Conservation (phyloP, 495 filamentous ascomycete species). For the Ascodesmis nigricans region DNA sequence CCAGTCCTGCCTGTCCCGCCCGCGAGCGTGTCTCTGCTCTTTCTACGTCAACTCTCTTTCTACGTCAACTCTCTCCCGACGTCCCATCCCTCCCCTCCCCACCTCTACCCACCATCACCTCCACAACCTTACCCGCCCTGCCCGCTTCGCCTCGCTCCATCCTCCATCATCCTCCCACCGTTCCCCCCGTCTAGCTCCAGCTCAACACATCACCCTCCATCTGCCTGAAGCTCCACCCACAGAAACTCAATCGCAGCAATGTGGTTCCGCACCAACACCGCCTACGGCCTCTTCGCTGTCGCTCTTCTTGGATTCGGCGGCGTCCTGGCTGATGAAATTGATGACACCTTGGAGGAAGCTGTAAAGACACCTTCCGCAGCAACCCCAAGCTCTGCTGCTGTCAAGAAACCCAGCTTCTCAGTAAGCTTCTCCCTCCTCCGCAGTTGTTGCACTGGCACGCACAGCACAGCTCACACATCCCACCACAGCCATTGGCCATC, state of each 20-base stretch:
- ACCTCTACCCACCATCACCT: conserved; percentile 7
- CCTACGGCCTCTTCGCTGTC: conserved; percentile 41
- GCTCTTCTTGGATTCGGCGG: conserved; percentile 37
- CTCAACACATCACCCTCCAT: conserved; percentile 6
- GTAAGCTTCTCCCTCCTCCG: conserved; percentile 31
- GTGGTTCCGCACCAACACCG: conserved; percentile 51
- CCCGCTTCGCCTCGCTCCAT: neutral
- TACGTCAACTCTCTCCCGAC: conserved; percentile 7
- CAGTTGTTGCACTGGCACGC: neutral
- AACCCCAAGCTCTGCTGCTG: conserved; percentile 20
- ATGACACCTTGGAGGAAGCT: conserved; percentile 31
- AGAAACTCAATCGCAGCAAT: conserved; percentile 37
- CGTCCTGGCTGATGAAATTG: conserved; percentile 49
- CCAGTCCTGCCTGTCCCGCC: too few species aligned
- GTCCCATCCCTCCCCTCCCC: conserved; percentile 5
- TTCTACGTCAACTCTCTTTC: conserved; percentile 16
- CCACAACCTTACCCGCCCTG: conserved; percentile 4
- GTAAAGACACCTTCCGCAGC: conserved; percentile 23
- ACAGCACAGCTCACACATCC: conserved; percentile 2
- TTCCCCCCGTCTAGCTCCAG: neutral
- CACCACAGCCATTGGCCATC: conserved; percentile 50
- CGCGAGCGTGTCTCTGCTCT: conserved; percentile 16
- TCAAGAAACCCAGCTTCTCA: conserved; percentile 66
- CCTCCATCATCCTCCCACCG: conserved; percentile 1
- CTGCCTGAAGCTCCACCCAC: conserved; percentile 6